Evolutionary conservation across 2,329 filamentous ascomycete species (phyloP).

Genomic region (Pleomassaria siparia): DNA sequence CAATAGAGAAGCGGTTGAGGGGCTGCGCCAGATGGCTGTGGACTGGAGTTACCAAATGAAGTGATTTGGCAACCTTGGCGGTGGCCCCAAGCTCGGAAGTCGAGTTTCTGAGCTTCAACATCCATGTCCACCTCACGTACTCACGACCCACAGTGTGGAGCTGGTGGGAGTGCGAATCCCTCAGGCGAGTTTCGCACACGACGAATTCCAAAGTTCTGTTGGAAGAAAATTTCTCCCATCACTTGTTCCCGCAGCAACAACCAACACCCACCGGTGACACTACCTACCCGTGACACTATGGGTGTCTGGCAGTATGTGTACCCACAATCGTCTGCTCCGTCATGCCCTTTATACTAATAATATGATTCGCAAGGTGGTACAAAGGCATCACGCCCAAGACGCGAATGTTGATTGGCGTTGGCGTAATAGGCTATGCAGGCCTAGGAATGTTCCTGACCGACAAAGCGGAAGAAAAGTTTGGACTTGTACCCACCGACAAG

Average conservation of each 20-base stretch:
- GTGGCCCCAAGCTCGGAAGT: not conserved
- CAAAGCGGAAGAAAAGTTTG: slow-evolving; percentile 70
- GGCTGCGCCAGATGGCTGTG: not conserved
- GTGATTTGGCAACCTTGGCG: not conserved
- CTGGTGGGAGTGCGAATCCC: too few species aligned
- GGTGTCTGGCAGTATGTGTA: slow-evolving; percentile 40
- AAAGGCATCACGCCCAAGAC: slow-evolving; percentile 70
- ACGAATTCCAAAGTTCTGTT: too few species aligned
- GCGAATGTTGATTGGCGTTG: slow-evolving; percentile 70
- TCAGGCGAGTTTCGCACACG: too few species aligned
- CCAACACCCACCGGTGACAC: too few species aligned
- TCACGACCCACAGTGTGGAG: too few species aligned
- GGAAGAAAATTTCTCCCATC: too few species aligned
- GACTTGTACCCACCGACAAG: slow-evolving; percentile 70
- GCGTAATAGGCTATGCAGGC: slow-evolving; percentile 74
- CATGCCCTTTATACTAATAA: too few species aligned
- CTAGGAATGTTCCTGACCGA: slow-evolving; percentile 75
- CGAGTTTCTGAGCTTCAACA: not conserved
- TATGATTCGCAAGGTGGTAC: slow-evolving; percentile 55
- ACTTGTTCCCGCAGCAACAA: too few species aligned
- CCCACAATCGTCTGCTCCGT: not conserved
- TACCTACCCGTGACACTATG: too few species aligned
- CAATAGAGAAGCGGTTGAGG: not conserved
- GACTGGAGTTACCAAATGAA: not conserved
- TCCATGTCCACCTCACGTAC: too few species aligned